A percentile compares a stretch with the other conserved stretches of the same genome.
Conservation (phyloP, 1,139 yeast species). For the Taiozyma sp. region DNA sequence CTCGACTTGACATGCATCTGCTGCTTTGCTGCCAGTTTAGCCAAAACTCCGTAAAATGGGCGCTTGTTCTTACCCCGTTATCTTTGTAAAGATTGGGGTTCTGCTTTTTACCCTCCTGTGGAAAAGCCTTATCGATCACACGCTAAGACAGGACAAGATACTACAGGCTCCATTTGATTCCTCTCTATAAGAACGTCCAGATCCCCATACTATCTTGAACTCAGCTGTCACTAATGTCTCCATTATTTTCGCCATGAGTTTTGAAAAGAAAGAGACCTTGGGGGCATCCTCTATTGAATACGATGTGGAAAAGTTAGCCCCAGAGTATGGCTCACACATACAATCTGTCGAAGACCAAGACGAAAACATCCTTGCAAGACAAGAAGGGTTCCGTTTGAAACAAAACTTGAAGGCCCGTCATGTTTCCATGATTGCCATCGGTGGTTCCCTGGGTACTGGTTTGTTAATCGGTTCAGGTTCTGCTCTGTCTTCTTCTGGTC, state of each 20-base stretch:
- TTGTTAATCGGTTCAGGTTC: slow-evolving; percentile 69
- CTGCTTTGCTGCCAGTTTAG: neutral
- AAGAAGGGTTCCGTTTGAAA: slow-evolving; percentile 51
- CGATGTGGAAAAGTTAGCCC: slow-evolving; percentile 4
- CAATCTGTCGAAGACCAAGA: slow-evolving; percentile 5
- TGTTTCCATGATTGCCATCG: slow-evolving; percentile 76
- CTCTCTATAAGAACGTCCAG: neutral
- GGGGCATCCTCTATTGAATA: slow-evolving; percentile 2
- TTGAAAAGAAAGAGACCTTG: neutral
- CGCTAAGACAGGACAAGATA: neutral
- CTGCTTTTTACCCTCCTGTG: neutral
- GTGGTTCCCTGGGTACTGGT: slow-evolving; percentile 83
- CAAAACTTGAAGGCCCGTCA: slow-evolving; percentile 65
- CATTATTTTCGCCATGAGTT: neutral
- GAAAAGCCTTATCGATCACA: neutral
- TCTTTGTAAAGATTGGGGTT: neutral
- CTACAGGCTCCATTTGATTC: neutral
- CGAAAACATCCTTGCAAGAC: slow-evolving; percentile 16
- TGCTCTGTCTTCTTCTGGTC: slow-evolving; percentile 70
- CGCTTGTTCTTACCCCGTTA: neutral
- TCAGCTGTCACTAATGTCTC: neutral
- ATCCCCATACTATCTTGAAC: neutral
- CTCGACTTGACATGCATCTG: too few relatives aligned
- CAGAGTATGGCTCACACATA: neutral
- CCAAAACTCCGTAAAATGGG: neutral